Conservation (phyloP, 78 protist genomes). For the Bodo saltans region DNA sequence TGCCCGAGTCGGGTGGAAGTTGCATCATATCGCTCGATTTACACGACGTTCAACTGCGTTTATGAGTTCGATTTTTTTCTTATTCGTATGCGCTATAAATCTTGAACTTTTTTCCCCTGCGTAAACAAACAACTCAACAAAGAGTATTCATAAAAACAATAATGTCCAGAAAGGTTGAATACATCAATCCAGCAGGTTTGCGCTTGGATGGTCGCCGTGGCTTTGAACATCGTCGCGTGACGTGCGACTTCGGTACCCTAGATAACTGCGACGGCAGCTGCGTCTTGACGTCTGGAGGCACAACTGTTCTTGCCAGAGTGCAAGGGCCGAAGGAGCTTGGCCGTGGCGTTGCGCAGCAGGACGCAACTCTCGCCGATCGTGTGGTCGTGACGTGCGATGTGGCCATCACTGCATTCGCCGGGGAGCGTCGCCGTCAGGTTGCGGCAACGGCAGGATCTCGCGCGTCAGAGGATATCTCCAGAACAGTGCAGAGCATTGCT, state of each 20-base stretch:
- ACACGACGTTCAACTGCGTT: no score
- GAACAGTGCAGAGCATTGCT: slow-evolving; percentile 52
- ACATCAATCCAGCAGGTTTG: slow-evolving; percentile 51
- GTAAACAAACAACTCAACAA: no score
- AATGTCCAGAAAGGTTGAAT: background rate
- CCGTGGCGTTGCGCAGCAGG: slow-evolving; percentile 40
- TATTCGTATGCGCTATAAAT: no score
- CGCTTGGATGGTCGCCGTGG: slow-evolving; percentile 84
- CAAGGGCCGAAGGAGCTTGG: no score
- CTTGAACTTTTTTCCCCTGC: no score
- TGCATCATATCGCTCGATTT: no score
- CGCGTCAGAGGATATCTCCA: slow-evolving; percentile 46
- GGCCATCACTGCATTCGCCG: slow-evolving; percentile 5
- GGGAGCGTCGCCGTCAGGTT: background rate
- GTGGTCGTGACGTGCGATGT: background rate
- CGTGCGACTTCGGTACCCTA: slow-evolving; percentile 40
- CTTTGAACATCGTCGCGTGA: slow-evolving; percentile 63
- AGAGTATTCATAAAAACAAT: no score
- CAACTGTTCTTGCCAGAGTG: slow-evolving; percentile 76
- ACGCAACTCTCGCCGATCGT: background rate
- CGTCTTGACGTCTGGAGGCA: slow-evolving; percentile 72
- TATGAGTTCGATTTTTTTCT: no score
- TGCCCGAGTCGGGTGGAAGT: no score
- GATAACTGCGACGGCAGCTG: slow-evolving; percentile 80
- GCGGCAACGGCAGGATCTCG: background rate